Evolutionary conservation across 139 green algal genomes (phyloP).

Genomic region (Volvox africanus): DNA sequence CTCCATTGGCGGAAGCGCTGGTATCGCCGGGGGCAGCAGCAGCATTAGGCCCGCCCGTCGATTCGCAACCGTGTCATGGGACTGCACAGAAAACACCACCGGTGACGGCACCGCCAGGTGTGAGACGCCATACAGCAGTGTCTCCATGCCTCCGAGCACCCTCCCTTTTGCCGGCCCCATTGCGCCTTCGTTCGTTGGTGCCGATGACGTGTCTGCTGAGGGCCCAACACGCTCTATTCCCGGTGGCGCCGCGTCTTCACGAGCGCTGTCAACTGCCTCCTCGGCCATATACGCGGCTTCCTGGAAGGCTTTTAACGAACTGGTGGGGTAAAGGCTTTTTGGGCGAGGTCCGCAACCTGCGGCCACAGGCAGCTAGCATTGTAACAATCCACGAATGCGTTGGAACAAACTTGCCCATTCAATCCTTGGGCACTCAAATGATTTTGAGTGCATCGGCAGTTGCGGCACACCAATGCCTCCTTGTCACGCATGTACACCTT

Average conservation of each 20-base stretch:
- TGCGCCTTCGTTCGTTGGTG: background rate
- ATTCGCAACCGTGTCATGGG: background rate
- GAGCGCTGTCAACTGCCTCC: background rate
- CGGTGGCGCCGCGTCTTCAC: background rate
- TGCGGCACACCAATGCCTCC: too few relatives aligned
- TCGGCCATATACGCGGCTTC: background rate
- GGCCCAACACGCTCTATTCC: background rate
- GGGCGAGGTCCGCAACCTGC: too few relatives aligned
- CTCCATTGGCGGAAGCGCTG: background rate
- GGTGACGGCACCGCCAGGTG: background rate
- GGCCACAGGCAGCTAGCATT: too few relatives aligned
- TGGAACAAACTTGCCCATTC: too few relatives aligned
- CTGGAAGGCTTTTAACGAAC: slow-evolving; percentile 37
- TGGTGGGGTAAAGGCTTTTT: background rate
- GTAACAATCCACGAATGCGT: too few relatives aligned
- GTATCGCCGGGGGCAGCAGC: background rate
- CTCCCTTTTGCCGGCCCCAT: background rate
- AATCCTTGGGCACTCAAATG: too few relatives aligned
- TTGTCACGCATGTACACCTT: too few relatives aligned
- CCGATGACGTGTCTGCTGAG: background rate
- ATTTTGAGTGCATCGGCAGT: too few relatives aligned
- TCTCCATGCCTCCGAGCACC: background rate
- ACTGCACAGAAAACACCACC: slow-evolving; percentile 18
- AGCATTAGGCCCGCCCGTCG: background rate
- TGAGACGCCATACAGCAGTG: background rate